These are phyloP conservation scores for Pisolithus tinctorius DNA, from an alignment of 768 basidiomycete species.

Conservation along the genomic window DNA sequence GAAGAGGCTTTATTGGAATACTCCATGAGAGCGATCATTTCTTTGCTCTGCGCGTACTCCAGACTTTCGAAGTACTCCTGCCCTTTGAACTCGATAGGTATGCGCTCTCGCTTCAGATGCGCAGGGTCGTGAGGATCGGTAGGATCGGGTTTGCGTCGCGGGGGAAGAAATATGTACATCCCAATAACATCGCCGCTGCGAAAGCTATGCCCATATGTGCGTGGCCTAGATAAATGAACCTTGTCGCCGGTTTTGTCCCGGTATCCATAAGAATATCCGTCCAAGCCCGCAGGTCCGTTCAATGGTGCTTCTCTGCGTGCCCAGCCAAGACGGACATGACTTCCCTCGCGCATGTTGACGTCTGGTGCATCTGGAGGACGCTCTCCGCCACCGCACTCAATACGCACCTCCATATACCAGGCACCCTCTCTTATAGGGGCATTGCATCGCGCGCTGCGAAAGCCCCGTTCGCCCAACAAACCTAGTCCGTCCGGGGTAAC, in stretches of 20 bases:
- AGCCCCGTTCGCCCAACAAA: slow-evolving; percentile 80
- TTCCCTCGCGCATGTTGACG: slow-evolving; percentile 49
- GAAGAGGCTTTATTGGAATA: slow-evolving; percentile 54
- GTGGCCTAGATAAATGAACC: slow-evolving; percentile 75
- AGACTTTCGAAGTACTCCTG: slow-evolving; percentile 93
- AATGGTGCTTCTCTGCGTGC: slow-evolving; percentile 88
- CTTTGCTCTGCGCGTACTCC: slow-evolving; percentile 84
- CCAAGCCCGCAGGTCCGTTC: slow-evolving; percentile 87
- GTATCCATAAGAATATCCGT: slow-evolving; percentile 88
- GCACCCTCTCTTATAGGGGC: slow-evolving; percentile 82
- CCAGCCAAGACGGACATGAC: slow-evolving; percentile 89
- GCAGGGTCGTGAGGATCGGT: slow-evolving; percentile 75
- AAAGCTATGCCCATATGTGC: slow-evolving; percentile 70
- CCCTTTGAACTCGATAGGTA: slow-evolving; percentile 93
- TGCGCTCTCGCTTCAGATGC: slow-evolving; percentile 79
- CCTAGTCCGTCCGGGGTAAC: slow-evolving; percentile 74
- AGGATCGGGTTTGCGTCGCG: slow-evolving; percentile 46
- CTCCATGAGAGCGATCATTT: slow-evolving; percentile 88
- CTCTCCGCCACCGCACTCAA: slow-evolving; percentile 70
- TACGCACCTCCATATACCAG: slow-evolving; percentile 91
- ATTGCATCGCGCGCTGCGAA: slow-evolving; percentile 84
- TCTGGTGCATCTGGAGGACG: slow-evolving; percentile 34
- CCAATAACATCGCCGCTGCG: slow-evolving; percentile 85
- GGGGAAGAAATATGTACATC: slow-evolving; percentile 87
- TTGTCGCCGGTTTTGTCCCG: slow-evolving; percentile 93